These are phyloP conservation scores for Auricularia sp. DNA, from an alignment of 768 basidiomycete genomes.

Conservation along the genomic window DNA sequence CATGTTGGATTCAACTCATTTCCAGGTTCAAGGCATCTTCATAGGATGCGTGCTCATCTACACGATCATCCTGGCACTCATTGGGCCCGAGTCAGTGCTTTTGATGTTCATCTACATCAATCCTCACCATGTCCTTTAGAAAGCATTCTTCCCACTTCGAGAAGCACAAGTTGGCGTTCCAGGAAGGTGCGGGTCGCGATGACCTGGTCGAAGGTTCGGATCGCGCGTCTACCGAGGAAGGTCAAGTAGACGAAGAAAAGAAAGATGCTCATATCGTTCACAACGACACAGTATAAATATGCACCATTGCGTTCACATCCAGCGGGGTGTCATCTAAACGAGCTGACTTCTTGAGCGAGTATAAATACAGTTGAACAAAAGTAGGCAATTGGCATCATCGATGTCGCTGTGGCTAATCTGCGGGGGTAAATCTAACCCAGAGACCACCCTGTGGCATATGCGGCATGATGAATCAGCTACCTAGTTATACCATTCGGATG, in stretches of 20 bases:
- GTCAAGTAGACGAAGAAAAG: neutral
- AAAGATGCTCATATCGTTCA: neutral
- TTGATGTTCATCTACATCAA: neutral
- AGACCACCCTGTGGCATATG: no score
- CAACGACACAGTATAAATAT: neutral
- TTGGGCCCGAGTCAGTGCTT: slow-evolving; percentile 64
- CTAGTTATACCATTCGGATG: neutral
- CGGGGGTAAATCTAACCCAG: no score
- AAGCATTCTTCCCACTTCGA: slow-evolving; percentile 79
- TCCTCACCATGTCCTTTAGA: slow-evolving; percentile 20
- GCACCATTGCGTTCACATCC: no score
- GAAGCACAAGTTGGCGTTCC: slow-evolving; percentile 66
- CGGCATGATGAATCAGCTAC: no score
- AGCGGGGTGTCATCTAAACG: no score
- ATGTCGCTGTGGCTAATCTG: no score
- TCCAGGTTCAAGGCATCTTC: slow-evolving; percentile 60
- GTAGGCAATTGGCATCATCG: no score
- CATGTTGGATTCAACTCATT: neutral
- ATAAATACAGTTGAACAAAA: no score
- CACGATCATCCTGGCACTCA: slow-evolving; percentile 59
- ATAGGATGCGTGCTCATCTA: slow-evolving; percentile 75
- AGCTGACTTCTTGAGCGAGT: no score
- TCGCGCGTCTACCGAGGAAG: neutral
- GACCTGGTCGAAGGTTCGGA: slow-evolving; percentile 17
- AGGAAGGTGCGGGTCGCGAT: slow-evolving; percentile 52